phyloP scores from a whole-genome alignment of 495 filamentous ascomycete species.

The Daldinia decipiens region DNA sequence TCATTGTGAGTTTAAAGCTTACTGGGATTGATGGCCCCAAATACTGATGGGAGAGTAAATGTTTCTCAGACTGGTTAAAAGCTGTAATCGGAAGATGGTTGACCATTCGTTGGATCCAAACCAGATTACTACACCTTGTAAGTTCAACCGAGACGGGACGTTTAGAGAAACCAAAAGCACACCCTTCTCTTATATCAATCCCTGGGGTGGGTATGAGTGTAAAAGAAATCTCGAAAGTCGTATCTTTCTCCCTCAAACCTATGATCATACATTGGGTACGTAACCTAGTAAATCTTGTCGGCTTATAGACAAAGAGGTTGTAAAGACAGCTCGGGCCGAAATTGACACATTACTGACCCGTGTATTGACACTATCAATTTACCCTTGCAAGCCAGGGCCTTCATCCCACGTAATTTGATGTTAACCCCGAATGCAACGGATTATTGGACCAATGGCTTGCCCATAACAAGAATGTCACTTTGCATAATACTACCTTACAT shows the following conservation, averaged over 20 bases:
- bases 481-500: not conserved
- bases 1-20: not conserved
- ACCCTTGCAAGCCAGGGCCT: not conserved
- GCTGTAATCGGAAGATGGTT: not conserved
- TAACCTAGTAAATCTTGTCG: not conserved
- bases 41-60: too few relatives aligned
- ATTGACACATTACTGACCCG: not conserved
- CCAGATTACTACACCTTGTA: not conserved
- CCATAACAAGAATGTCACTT: not conserved
- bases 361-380: not conserved
- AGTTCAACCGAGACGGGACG: not conserved
- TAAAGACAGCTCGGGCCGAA: constrained; percentile 1
- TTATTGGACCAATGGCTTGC: not conserved
- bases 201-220: too few relatives aligned
- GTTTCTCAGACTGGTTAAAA: too few relatives aligned
- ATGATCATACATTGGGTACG: not conserved
- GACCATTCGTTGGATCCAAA: not conserved
- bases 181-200: too few relatives aligned
- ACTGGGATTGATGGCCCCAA: not conserved
- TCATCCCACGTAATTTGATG: not conserved
- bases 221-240: not conserved
- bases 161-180: too few relatives aligned
- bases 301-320: not conserved
- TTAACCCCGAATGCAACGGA: not conserved
- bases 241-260: not conserved